Evolutionary conservation across 1,284 basidiomycete species (phyloP).

Genomic region (Takashimella koratensis): DNA sequence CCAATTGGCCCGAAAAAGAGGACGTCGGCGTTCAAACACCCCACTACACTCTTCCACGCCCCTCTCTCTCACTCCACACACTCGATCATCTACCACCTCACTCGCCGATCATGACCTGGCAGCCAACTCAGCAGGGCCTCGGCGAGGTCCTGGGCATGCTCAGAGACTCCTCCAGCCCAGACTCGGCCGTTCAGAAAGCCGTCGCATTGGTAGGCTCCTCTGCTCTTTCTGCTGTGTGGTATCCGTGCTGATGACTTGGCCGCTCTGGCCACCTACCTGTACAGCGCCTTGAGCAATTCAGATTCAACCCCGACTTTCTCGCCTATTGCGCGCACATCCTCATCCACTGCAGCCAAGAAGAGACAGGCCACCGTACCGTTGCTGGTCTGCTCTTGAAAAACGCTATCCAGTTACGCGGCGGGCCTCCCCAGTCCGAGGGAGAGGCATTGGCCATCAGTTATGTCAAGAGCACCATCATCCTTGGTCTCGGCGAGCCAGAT

Average conservation of each 20-base stretch:
- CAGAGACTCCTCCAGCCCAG: conserved; percentile 48
- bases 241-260: too few relatives aligned
- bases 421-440: conserved; percentile 21
- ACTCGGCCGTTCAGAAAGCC: conserved; percentile 47
- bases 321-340: conserved; percentile 95
- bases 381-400: conserved; percentile 98
- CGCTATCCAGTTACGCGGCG: conserved; percentile 53
- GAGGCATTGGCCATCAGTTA: conserved; percentile 59
- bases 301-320: conserved; percentile 86
- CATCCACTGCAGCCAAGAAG: conserved; percentile 61
- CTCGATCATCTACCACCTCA: neutral
- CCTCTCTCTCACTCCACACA: conserved; percentile 2
- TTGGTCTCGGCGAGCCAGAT: conserved; percentile 72
- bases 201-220: conserved; percentile 46
- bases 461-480: conserved; percentile 76
- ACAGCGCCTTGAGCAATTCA: conserved; percentile 85
- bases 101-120: conserved; percentile 41
- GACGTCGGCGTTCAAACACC: neutral
- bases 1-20: too few relatives aligned
- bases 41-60: neutral
- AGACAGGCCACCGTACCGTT: conserved; percentile 87
- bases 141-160: conserved; percentile 49
- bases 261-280: neutral
- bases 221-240: too few relatives aligned
- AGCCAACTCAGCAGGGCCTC: conserved; percentile 45